Evolutionary conservation across 164 flowering plant species (phyloP).

Genomic region (Vitis riparia): DNA sequence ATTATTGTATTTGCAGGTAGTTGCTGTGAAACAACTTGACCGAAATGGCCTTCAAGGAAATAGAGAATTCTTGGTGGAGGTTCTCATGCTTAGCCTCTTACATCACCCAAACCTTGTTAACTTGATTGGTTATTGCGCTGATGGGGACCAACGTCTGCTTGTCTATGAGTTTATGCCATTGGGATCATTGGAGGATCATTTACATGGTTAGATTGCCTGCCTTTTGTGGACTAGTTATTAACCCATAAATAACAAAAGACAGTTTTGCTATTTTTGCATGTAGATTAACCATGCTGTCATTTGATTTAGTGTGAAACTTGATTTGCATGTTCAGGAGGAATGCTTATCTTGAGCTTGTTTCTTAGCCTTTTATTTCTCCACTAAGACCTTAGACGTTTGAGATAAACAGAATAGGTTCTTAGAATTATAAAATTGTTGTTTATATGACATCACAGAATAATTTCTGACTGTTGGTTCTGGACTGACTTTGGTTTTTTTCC

Average conservation of each 20-base stretch:
- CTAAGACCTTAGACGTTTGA: neutral
- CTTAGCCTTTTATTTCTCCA: neutral
- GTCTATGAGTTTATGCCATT: constrained; percentile 91
- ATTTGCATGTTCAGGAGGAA: neutral
- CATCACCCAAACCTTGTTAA: constrained; percentile 89
- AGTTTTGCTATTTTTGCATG: neutral
- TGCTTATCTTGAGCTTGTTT: neutral
- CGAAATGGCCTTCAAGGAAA: constrained; percentile 91
- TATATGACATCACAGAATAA: too few species aligned
- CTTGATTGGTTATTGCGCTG: constrained; percentile 91
- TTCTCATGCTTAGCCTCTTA: constrained; percentile 91
- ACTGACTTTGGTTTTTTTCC: neutral
- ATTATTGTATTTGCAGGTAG: constrained; percentile 51
- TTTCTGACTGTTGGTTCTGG: neutral
- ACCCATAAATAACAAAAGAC: neutral
- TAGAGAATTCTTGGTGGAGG: constrained; percentile 84
- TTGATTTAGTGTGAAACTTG: neutral
- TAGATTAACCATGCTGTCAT: neutral
- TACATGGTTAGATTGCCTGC: constrained; percentile 57
- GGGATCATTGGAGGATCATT: constrained; percentile 90
- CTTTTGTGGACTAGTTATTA: neutral
- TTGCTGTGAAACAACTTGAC: constrained; percentile 89
- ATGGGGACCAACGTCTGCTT: constrained; percentile 94
- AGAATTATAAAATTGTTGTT: neutral
- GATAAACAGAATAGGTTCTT: neutral